Evolutionary conservation across 2,329 filamentous ascomycete genomes (phyloP).

Genomic region (Aaosphaeria pasadenensis): DNA sequence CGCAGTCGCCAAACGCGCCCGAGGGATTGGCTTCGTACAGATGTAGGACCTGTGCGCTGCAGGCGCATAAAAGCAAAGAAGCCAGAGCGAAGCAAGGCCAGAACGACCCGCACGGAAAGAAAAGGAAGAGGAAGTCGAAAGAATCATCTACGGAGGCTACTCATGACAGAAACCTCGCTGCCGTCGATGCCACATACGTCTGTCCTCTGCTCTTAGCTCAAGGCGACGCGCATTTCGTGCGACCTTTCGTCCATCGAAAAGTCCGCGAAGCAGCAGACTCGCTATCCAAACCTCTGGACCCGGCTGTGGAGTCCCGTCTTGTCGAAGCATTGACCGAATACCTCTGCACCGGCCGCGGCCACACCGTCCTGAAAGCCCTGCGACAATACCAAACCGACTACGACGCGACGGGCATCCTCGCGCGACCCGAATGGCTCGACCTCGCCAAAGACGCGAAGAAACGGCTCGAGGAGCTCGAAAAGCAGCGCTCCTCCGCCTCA

Average conservation of each 20-base stretch:
- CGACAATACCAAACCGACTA: constrained; percentile 34
- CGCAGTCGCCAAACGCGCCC: constrained; percentile 46
- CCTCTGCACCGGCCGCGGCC: constrained; percentile 29
- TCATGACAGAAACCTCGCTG: constrained; percentile 22
- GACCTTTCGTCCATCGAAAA: constrained; percentile 6
- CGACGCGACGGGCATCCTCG: constrained; percentile 37
- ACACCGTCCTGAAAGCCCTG: constrained; percentile 36
- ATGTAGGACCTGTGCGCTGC: constrained; percentile 48
- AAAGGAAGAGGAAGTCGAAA: constrained; percentile 11
- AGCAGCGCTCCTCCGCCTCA: neutral
- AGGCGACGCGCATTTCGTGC: no score
- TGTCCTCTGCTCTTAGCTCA: constrained; percentile 6
- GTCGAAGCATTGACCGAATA: constrained; percentile 16
- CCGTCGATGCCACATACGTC: constrained; percentile 17
- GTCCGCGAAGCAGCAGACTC: constrained; percentile 4
- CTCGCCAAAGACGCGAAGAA: neutral
- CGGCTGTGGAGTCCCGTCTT: constrained; percentile 4
- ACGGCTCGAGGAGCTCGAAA: neutral
- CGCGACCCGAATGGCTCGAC: neutral
- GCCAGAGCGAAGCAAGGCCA: constrained; percentile 5
- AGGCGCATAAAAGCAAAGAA: constrained; percentile 18
- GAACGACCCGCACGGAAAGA: neutral
- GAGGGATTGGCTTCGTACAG: constrained; percentile 24
- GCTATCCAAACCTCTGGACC: neutral
- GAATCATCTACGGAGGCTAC: constrained; percentile 39